phyloP scores from a whole-genome alignment of 192 early-diverging fungal species.

The Coemansia asiatica region DNA sequence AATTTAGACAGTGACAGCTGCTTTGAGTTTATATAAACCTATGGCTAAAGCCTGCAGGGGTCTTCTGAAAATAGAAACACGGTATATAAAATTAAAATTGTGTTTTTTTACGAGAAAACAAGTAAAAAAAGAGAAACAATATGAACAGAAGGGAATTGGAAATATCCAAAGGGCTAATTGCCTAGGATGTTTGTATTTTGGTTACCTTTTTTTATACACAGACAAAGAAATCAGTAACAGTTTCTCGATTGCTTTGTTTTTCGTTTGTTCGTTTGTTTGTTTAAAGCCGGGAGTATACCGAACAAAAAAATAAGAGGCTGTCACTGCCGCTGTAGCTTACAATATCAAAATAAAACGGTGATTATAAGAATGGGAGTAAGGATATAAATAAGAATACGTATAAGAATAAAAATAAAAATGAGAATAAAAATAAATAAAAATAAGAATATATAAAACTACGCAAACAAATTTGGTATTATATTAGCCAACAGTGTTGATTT shows the following conservation, averaged over 20 bases:
- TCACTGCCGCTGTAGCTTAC: background rate
- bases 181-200: background rate
- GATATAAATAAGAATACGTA: background rate
- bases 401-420: conserved; percentile 8
- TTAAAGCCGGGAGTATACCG: background rate
- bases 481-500: background rate
- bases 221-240: too few relatives aligned
- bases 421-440: conserved; percentile 3
- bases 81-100: background rate
- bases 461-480: background rate
- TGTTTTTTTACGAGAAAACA: background rate
- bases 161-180: background rate
- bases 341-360: background rate
- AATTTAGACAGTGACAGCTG: background rate
- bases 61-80: conserved; percentile 5
- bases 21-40: background rate
- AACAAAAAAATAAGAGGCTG: background rate
- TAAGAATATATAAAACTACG: conserved; percentile 3
- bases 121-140: background rate
- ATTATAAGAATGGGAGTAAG: background rate
- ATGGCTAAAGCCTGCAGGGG: background rate
- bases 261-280: too few relatives aligned
- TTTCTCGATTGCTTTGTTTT: background rate
- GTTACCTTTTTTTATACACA: background rate
- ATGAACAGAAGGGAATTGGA: background rate